phyloP scores from a whole-genome alignment of 768 basidiomycete species.

The Naganishia friedmannii region DNA sequence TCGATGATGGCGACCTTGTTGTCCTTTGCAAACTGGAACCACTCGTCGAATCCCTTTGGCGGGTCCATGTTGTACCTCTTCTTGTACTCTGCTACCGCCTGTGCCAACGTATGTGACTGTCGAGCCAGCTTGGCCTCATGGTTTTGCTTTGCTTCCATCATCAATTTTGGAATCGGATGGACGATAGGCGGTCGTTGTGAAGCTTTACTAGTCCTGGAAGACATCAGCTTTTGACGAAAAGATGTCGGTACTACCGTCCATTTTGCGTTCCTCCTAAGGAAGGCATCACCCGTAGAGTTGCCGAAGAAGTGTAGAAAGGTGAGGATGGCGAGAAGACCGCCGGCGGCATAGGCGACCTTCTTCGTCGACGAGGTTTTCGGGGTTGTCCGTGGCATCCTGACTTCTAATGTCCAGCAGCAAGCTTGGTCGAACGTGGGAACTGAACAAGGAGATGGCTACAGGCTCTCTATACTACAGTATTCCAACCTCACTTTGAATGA shows the following conservation, averaged over 20 bases:
- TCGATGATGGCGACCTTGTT: slow-evolving; percentile 77
- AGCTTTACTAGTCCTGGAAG: slow-evolving; percentile 38
- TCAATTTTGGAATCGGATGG: slow-evolving; percentile 52
- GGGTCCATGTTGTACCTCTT: slow-evolving; percentile 45
- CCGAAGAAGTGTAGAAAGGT: slow-evolving; percentile 40
- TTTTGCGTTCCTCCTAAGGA: slow-evolving; percentile 38
- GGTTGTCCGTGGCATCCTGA: slow-evolving; percentile 9
- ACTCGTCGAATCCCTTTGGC: slow-evolving; percentile 51
- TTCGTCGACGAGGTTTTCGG: slow-evolving; percentile 8
- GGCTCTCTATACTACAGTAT: not conserved
- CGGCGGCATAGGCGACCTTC: slow-evolving; percentile 28
- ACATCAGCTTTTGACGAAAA: slow-evolving; percentile 45
- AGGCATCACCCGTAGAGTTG: slow-evolving; percentile 32
- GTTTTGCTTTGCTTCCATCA: slow-evolving; percentile 45
- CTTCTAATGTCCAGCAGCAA: too few relatives aligned
- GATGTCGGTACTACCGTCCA: slow-evolving; percentile 45
- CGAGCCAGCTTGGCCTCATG: slow-evolving; percentile 44
- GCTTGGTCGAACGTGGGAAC: not conserved
- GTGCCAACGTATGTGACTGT: slow-evolving; percentile 46
- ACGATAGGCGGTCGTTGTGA: slow-evolving; percentile 43
- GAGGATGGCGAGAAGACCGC: slow-evolving; percentile 34
- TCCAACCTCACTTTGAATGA: too few relatives aligned
- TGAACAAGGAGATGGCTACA: not conserved
- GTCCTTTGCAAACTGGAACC: slow-evolving; percentile 66
- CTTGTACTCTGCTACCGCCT: slow-evolving; percentile 50